phyloP scores from a whole-genome alignment of 2,329 filamentous ascomycete species.

The Nigrospora oryzae region DNA sequence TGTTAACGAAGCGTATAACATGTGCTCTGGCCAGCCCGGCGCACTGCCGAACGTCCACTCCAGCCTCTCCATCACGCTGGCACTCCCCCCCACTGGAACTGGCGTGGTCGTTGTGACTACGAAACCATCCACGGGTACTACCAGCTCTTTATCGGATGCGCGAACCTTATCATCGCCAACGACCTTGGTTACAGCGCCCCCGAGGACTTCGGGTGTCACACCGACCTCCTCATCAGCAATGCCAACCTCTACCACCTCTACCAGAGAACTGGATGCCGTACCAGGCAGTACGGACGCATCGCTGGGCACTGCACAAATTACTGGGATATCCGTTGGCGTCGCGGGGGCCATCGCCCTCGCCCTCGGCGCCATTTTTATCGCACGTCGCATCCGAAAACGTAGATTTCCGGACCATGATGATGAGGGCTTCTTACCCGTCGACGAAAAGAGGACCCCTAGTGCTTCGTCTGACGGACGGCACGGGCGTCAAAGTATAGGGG shows the following conservation, averaged over 20 bases:
- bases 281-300: slow-evolving; percentile 4
- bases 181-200: background rate
- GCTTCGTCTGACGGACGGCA: background rate
- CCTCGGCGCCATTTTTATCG: slow-evolving; percentile 36
- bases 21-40: slow-evolving; percentile 44
- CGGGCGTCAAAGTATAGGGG: slow-evolving; percentile 2
- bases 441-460: slow-evolving; percentile 26
- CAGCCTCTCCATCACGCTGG: slow-evolving; percentile 48
- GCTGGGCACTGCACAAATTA: slow-evolving; percentile 37
- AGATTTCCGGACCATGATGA: slow-evolving; percentile 25
- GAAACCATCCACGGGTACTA: slow-evolving; percentile 1
- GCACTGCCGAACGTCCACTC: slow-evolving; percentile 50
- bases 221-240: slow-evolving; percentile 2
- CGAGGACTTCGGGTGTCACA: background rate
- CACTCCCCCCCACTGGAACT: slow-evolving; percentile 27
- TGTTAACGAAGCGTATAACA: slow-evolving; percentile 42
- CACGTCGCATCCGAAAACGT: slow-evolving; percentile 31
- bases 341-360: slow-evolving; percentile 39
- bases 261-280: background rate
- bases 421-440: slow-evolving; percentile 27
- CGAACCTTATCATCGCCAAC: background rate
- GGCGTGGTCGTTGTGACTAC: slow-evolving; percentile 7
- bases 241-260: slow-evolving; percentile 3
- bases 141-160: slow-evolving; percentile 5
- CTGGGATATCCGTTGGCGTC: slow-evolving; percentile 49